Evolutionary conservation across 192 early-diverging fungal species (phyloP), one percentile per base, ranked within the genome.

Genomic region (Mortierella alpina): DNA sequence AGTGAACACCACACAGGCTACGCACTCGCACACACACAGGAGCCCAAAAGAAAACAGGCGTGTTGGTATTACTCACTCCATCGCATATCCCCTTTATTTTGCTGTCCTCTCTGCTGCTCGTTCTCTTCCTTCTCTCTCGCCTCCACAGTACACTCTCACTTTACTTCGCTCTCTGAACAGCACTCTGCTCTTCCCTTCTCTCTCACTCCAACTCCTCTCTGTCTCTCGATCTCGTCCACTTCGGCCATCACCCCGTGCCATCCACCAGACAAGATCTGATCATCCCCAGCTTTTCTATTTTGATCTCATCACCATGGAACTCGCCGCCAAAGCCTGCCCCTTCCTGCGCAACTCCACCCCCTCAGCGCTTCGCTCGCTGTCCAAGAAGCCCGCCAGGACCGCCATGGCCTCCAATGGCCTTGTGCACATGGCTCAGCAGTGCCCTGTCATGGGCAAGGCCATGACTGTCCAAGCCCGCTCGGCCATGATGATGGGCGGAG

Each of bases 371-470:
- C 86, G 93, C 72, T 82, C 86, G 53, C 86, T 95, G 54, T 75
- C 86, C 42, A 65, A 70, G 55, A 70, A 59, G 45, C 68, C 85
- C 18, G 52, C 82, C 44, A 63, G 57, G 42, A 65, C 71, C 69
- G 73, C 75, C 61, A 63, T 84, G 70, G 64, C 63, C 39, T 50
- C 63, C 72, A 71, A 84, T 52, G 83, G 84, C 44, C 82, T 93
- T 15, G 70, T 93, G 63, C 65, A 61, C 39, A 86, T 86, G 76
- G 93, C 93, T 40, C 82, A 90, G 68, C 82, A 88, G 69, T 96
- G 94, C 76, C 94, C 94, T 51, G 88, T 96, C 66, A 95, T 96
- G 92, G 86, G 89, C 63, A 89, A 87, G 70, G 94, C 94, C 42
- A 79, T 96, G 50, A 86, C 87, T 55, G 82, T 90, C 20, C 93